Evolutionary conservation across 1,284 basidiomycete genomes (phyloP).

Genomic region (Trametes polyzona): DNA sequence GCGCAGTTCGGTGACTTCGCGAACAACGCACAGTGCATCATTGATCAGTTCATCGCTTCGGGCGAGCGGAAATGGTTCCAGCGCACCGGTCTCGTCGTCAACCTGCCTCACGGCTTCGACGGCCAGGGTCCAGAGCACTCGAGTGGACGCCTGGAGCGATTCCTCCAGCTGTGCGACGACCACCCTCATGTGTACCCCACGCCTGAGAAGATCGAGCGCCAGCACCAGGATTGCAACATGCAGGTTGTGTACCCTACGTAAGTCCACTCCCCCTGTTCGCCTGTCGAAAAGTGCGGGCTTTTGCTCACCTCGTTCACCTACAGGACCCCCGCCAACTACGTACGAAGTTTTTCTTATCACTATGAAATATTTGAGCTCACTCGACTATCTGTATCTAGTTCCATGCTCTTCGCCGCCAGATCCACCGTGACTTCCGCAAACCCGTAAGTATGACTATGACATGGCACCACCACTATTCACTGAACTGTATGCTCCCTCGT

Average conservation of each 20-base stretch:
- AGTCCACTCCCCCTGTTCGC: conserved; percentile 35
- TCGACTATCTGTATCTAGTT: conserved; percentile 56
- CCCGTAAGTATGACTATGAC: conserved; percentile 54
- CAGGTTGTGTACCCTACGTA: conserved; percentile 96
- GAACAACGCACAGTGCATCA: conserved; percentile 97
- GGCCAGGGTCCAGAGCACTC: conserved; percentile 99
- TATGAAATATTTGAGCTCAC: background rate
- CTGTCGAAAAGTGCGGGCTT: too few relatives aligned
- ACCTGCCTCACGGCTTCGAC: conserved; percentile 96
- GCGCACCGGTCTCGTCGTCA: conserved; percentile 91
- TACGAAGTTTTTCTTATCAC: conserved; percentile 38
- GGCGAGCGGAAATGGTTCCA: conserved; percentile 99
- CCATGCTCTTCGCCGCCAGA: conserved; percentile 95
- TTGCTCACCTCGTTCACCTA: conserved; percentile 5
- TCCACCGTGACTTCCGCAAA: conserved; percentile 96
- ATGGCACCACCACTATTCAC: background rate
- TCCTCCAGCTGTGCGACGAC: conserved; percentile 98
- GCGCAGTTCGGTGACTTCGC: conserved; percentile 99
- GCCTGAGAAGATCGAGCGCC: conserved; percentile 88
- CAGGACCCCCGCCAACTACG: conserved; percentile 90
- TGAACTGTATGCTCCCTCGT: background rate
- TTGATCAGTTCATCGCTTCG: conserved; percentile 98
- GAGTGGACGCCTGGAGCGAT: conserved; percentile 93
- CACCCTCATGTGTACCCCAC: conserved; percentile 92
- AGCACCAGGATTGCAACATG: conserved; percentile 99